phyloP scores from a whole-genome alignment of 305 asterid genomes.

The Solanum hybrid region DNA sequence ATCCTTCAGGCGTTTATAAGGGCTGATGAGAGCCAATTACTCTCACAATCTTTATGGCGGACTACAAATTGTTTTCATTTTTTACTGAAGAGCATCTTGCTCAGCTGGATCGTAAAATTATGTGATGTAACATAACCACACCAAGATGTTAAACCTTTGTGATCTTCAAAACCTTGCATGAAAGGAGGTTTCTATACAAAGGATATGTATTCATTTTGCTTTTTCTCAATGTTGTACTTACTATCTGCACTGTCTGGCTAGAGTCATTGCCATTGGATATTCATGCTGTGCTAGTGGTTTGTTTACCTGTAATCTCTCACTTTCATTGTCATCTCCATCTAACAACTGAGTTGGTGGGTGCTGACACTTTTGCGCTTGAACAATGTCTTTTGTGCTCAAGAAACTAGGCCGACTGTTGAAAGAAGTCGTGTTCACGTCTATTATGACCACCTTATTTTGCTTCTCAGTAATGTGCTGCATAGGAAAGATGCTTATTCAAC shows the following conservation, averaged over 20 bases:
- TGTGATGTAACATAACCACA: neutral
- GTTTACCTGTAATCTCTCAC: slow-evolving; percentile 14
- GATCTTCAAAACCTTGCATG: neutral
- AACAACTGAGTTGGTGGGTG: slow-evolving; percentile 1
- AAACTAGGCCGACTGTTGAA: slow-evolving; percentile 40
- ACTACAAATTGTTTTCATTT: neutral
- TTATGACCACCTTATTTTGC: slow-evolving; percentile 78
- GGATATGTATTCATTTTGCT: neutral
- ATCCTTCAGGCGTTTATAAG: slow-evolving; percentile 59
- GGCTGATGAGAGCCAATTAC: slow-evolving; percentile 14
- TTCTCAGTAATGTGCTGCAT: slow-evolving; percentile 73
- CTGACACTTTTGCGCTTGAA: slow-evolving; percentile 2
- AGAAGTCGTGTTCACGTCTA: slow-evolving; percentile 53
- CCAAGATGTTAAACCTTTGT: neutral
- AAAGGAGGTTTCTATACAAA: neutral
- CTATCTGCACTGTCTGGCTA: neutral
- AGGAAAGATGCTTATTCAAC: neutral
- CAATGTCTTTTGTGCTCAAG: slow-evolving; percentile 16
- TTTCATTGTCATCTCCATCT: slow-evolving; percentile 11
- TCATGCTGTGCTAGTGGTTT: slow-evolving; percentile 10
- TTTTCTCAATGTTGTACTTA: neutral
- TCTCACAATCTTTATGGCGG: slow-evolving; percentile 2
- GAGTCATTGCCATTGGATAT: neutral
- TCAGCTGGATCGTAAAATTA: neutral
- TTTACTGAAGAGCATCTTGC: neutral